A percentile compares a stretch with the other conserved stretches of the same genome.
Conservation (phyloP, 2,329 filamentous ascomycete genomes). For the Ophiostoma ulmi region DNA sequence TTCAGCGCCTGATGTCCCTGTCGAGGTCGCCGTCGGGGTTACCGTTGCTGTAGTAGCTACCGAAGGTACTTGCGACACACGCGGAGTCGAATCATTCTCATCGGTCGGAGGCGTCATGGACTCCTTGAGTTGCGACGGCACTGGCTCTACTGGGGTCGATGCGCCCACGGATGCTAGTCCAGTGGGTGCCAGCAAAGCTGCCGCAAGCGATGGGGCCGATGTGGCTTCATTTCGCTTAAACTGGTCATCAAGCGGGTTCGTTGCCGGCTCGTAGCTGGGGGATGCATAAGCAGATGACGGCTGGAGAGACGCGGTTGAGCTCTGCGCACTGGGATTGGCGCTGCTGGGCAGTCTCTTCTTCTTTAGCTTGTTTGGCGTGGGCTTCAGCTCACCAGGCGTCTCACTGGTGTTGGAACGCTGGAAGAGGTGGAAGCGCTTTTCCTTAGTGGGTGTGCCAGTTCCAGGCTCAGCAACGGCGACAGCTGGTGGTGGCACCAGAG, state of each 20-base stretch:
- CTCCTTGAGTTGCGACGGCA: not conserved
- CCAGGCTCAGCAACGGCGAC: constrained; percentile 15
- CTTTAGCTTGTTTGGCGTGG: constrained; percentile 79
- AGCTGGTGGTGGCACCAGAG: not conserved
- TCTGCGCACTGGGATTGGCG: constrained; percentile 80
- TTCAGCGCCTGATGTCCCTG: constrained; percentile 28
- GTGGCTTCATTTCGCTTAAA: not conserved
- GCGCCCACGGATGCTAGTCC: not conserved
- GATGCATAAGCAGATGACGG: constrained; percentile 44
- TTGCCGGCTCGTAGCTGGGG: constrained; percentile 40
- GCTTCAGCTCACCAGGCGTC: constrained; percentile 53
- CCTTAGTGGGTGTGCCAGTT: constrained; percentile 52
- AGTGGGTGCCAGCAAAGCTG: constrained; percentile 4
- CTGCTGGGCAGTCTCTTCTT: constrained; percentile 78
- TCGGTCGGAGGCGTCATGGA: constrained; percentile 31
- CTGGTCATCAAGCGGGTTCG: constrained; percentile 23
- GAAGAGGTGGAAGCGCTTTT: constrained; percentile 67
- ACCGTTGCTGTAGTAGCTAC: constrained; percentile 18
- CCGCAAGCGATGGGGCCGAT: not conserved
- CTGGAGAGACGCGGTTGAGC: constrained; percentile 71
- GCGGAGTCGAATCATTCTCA: constrained; percentile 42
- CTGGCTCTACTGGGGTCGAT: not conserved
- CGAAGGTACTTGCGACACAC: constrained; percentile 43
- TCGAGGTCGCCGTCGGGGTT: constrained; percentile 26
- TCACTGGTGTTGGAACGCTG: constrained; percentile 61